Percentiles rank a stretch among this genome's conserved stretches.
Conservation (phyloP, 768 basidiomycete genomes). For the Tylopilus subfusipes region DNA sequence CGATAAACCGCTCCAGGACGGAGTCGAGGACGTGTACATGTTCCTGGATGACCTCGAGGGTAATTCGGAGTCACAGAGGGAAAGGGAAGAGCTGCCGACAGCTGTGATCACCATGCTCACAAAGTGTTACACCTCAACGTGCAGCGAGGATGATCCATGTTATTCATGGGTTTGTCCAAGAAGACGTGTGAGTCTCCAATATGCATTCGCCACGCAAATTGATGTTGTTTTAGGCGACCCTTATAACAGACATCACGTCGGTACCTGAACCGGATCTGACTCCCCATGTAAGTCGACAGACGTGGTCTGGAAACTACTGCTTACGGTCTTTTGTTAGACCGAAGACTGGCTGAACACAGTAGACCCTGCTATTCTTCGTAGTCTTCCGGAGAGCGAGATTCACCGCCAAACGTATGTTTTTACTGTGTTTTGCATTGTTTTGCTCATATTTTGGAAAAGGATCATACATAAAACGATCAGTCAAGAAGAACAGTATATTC, state of each 20-base stretch:
- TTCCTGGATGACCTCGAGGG: slow-evolving; percentile 83
- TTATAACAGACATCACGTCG: slow-evolving; percentile 21
- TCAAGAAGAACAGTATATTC: slow-evolving; percentile 86
- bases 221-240: slow-evolving; percentile 21
- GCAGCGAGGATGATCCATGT: slow-evolving; percentile 74
- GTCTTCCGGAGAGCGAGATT: slow-evolving; percentile 74
- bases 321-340: slow-evolving; percentile 22
- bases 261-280: slow-evolving; percentile 26
- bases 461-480: slow-evolving; percentile 85
- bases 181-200: slow-evolving; percentile 46
- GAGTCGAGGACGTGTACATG: slow-evolving; percentile 91
- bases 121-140: slow-evolving; percentile 85
- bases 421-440: background rate
- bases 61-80: slow-evolving; percentile 53
- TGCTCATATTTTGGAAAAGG: slow-evolving; percentile 25
- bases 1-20: slow-evolving; percentile 73
- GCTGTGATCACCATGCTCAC: slow-evolving; percentile 89
- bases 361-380: slow-evolving; percentile 43
- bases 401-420: slow-evolving; percentile 65
- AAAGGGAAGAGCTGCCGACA: slow-evolving; percentile 75
- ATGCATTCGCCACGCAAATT: background rate
- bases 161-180: slow-evolving; percentile 79
- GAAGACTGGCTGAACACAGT: slow-evolving; percentile 54
- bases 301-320: slow-evolving; percentile 10
- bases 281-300: slow-evolving; percentile 33